Base-by-base conservation (phyloP, 2,329 filamentous ascomycete genomes). In the Trichoderma aggressivum region DNA sequence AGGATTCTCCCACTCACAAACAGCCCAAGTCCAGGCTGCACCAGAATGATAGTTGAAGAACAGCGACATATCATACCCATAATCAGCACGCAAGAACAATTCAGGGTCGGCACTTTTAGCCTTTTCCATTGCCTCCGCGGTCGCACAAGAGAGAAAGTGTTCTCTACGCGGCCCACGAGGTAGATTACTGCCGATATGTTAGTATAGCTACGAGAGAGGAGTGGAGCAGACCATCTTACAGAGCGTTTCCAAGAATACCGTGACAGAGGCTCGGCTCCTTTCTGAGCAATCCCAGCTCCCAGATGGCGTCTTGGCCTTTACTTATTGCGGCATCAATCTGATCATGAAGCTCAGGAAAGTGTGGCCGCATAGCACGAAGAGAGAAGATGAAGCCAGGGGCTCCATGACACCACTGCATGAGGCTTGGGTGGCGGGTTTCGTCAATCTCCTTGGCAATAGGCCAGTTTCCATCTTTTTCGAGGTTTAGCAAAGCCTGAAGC, bases 191-290 rank as follows among this genome's bases (percentile, higher is more conserved):
- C 18, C 7, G 3, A 14, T 26, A 5, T 36, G 34, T 72, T 14
- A 72, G 10, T 21, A 47, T 71, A 30, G 14, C 10, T 39, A 10
- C 7, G 21, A 5, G 24, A 11, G 34, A 21, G 8, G n/a, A 8
- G 11, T 1, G 3, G 32, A 32, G 26, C 3, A 3, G 12, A 6
- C 4, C 12, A 18, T 87, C 82, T 70, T 84, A 87, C 75, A 92
- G 80, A 18, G 89, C 88, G 76, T 92, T 92, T 8, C 90, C 88
- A 16, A 88, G 84, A 32, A 91, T 88, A 0, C 90, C 88, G 75
- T 92, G 89, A 75, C 90, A 92, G 43, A 92, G 77, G 75, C 87
- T 90, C 1, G 89, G 88, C 75, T 89, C 87, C 74, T 91, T 91
- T 12, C 83, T 89, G 73, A 92, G 79, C 12, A 91, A 76, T 0